These are phyloP conservation scores for Akanthomyces muscarius DNA, from an alignment of 2,329 filamentous ascomycete species.

Conservation along the genomic window DNA sequence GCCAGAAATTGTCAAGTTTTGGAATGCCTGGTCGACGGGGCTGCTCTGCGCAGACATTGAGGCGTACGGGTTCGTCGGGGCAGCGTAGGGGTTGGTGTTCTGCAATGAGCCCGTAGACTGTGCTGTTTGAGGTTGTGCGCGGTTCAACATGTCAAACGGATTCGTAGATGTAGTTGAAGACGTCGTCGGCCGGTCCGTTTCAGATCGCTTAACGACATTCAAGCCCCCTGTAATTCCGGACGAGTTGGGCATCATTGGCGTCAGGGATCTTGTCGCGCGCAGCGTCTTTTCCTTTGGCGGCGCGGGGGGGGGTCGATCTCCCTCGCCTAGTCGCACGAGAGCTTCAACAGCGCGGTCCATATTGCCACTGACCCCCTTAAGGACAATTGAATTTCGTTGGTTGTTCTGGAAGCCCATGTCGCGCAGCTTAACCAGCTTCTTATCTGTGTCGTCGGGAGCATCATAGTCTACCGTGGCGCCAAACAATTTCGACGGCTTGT, in stretches of 20 bases:
- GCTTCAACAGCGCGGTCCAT: constrained; percentile 83
- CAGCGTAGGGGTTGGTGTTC: constrained; percentile 52
- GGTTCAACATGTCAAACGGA: constrained; percentile 60
- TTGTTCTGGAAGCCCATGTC: constrained; percentile 92
- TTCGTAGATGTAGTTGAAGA: constrained; percentile 54
- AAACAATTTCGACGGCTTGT: constrained; percentile 66
- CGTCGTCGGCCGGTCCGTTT: constrained; percentile 34
- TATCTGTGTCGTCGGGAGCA: constrained; percentile 58
- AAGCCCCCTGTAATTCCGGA: constrained; percentile 25
- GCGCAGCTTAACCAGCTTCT: constrained; percentile 70
- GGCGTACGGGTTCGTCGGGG: constrained; percentile 68
- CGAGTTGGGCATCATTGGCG: constrained; percentile 44
- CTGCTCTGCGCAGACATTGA: constrained; percentile 38
- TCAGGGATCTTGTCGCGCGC: constrained; percentile 50
- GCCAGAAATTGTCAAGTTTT: constrained; percentile 65
- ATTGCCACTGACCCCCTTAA: constrained; percentile 81
- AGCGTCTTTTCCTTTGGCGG: constrained; percentile 45
- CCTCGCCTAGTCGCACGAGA: constrained; percentile 77
- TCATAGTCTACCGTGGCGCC: constrained; percentile 61
- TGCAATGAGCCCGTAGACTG: constrained; percentile 61
- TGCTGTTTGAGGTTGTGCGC: constrained; percentile 56
- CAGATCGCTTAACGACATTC: constrained; percentile 17
- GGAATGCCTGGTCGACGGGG: constrained; percentile 64
- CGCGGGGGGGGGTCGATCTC: constrained; percentile 38
- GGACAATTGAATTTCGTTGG: constrained; percentile 72